Evolutionary conservation across 75 land plant species (phyloP), one percentile per base, ranked within the genome.

Genomic region (Adiantum capillusveneris): DNA sequence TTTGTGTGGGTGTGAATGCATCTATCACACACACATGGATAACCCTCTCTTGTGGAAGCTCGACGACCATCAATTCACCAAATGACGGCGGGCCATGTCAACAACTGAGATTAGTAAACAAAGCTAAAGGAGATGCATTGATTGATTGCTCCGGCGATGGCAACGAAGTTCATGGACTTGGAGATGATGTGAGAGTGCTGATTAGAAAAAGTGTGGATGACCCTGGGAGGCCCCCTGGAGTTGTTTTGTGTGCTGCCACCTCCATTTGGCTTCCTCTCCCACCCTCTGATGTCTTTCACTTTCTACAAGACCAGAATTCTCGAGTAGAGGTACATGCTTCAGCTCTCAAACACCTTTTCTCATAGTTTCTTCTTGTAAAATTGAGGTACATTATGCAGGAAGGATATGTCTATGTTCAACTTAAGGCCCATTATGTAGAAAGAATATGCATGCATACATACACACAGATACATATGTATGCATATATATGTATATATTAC

Each of bases 221-320:
- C 41, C 90, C 95, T 0, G 95, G 90, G 2, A 79, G 77, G 73
- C 90, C 95, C 0, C 81, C 84, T 0, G 95, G 95, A n/a, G 58
- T 89, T 17, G 90, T 85, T 1, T 67, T 89, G 7, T 80, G 84
- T 30, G 95, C 95, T 2, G 84, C 95, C 14, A 89, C 90, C 2
- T 89, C 95, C 6, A 70, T 89, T 0, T 86, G 84, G 90, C 66
- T 85, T 18, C 90, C 95, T 13, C 76, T 79, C 11, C 49, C 89
- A 0, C 79, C 87, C 1, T 69, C 68, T 16, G 63, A 81, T 29
- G 62, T 89, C 6, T 89, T 85, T 30, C 79, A 85, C 48, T 89
- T 85, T 62, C 79, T 89, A 9, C 72, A 90, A 18, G 78, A 89
- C 54, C 85, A 83, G 34, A 49, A 75, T 18, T 68, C 73, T 17